A percentile compares a stretch with the other conserved stretches of the same genome.
phyloP scores from a whole-genome alignment of 2,329 filamentous ascomycete genomes.

The Cladosporium cucumerinum region DNA sequence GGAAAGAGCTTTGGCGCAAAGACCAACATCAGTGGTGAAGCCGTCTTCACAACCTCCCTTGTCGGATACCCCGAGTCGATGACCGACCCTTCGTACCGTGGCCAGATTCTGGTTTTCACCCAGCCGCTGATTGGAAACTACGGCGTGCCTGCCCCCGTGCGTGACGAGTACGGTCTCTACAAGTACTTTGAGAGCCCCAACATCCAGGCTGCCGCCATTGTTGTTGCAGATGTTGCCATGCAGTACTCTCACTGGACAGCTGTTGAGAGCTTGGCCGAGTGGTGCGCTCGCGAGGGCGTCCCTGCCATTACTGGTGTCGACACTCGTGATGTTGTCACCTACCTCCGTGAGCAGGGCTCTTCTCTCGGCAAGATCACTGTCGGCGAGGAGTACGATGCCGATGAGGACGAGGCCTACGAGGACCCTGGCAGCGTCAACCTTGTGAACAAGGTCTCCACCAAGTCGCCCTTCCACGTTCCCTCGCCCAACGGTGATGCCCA shows the following conservation, averaged over 20 bases:
- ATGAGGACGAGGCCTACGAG: conserved; percentile 93
- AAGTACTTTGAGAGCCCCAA: conserved; percentile 98
- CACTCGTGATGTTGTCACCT: conserved; percentile 92
- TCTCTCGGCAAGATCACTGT: conserved; percentile 92
- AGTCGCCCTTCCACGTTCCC: conserved; percentile 93
- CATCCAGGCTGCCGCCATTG: conserved; percentile 92
- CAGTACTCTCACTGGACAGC: conserved; percentile 99
- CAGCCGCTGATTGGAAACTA: conserved; percentile 98
- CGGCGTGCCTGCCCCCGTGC: conserved; percentile 81
- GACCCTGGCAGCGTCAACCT: conserved; percentile 97
- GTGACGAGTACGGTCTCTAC: conserved; percentile 84
- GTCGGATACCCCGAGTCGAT: conserved; percentile 94
- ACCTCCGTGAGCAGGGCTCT: conserved; percentile 92
- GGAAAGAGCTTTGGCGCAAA: conserved; percentile 96
- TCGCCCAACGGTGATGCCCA: conserved; percentile 80
- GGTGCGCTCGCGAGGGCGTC: conserved; percentile 94
- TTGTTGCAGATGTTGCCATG: conserved; percentile 89
- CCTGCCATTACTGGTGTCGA: conserved; percentile 96
- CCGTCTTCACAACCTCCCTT: conserved; percentile 96
- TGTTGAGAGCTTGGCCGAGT: conserved; percentile 85
- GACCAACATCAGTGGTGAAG: conserved; percentile 94
- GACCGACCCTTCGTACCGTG: conserved; percentile 66
- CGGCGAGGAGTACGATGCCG: conserved; percentile 96
- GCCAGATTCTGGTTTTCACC: conserved; percentile 97
- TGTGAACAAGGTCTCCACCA: conserved; percentile 94